phyloP scores from a whole-genome alignment of 2,329 filamentous ascomycete species.

The Zymoseptoria brevis region DNA sequence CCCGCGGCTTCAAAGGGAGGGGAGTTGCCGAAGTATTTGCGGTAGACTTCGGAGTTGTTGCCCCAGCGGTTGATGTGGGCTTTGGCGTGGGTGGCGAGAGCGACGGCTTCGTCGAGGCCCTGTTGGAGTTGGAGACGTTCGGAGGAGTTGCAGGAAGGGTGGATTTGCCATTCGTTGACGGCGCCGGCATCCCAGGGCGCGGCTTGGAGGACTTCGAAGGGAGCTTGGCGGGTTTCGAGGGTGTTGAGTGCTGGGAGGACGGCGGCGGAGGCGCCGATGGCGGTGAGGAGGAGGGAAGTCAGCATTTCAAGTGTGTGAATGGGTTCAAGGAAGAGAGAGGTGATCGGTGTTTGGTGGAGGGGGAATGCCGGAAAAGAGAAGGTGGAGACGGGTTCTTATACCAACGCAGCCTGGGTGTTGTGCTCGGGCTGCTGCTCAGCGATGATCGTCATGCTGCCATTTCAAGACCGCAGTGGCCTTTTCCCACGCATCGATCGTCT shows the following conservation, averaged over 20 bases:
- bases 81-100: slow-evolving; percentile 53
- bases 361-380: too few relatives aligned
- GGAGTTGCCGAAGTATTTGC: slow-evolving; percentile 59
- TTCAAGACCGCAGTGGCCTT: too few relatives aligned
- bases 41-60: slow-evolving; percentile 50
- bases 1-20: slow-evolving; percentile 53
- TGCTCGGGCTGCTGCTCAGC: too few relatives aligned
- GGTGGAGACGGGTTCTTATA: neutral
- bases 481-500: too few relatives aligned
- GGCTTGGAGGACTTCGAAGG: slow-evolving; percentile 9
- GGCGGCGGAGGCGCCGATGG: slow-evolving; percentile 9
- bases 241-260: slow-evolving; percentile 1
- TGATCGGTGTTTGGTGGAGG: too few relatives aligned
- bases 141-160: slow-evolving; percentile 58
- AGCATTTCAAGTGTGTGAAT: neutral
- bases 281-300: slow-evolving; percentile 6
- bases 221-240: slow-evolving; percentile 9
- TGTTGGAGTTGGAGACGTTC: slow-evolving; percentile 48
- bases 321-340: too few relatives aligned
- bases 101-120: slow-evolving; percentile 52
- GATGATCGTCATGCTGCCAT: too few relatives aligned
- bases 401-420: neutral
- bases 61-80: slow-evolving; percentile 54
- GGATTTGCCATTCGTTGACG: slow-evolving; percentile 44
- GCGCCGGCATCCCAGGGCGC: slow-evolving; percentile 28